Evolutionary conservation across 2,329 filamentous ascomycete genomes (phyloP).

Genomic region (Neofusicoccum sp.): DNA sequence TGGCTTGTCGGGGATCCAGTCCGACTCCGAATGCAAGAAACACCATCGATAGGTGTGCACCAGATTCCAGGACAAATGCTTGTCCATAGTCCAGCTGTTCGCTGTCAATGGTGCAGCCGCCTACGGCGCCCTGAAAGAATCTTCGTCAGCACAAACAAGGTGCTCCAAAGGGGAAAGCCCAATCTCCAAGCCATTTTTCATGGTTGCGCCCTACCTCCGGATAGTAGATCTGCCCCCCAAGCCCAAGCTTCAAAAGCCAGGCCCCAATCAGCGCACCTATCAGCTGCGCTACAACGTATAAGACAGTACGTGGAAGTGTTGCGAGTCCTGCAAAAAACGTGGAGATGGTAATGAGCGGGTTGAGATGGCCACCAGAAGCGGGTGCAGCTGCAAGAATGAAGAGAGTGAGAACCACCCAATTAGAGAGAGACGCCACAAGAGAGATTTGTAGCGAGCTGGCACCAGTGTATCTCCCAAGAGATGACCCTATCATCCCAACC

Average conservation of each 20-base stretch:
- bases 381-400: slow-evolving; percentile 53
- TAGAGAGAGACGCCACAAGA: slow-evolving; percentile 24
- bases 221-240: slow-evolving; percentile 20
- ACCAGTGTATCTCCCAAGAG: too few relatives aligned
- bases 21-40: slow-evolving; percentile 54
- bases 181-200: too few relatives aligned
- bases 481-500: too few relatives aligned
- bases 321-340: slow-evolving; percentile 53
- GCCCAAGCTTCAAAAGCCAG: slow-evolving; percentile 38
- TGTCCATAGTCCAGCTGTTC: slow-evolving; percentile 39
- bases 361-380: slow-evolving; percentile 51
- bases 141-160: too few relatives aligned
- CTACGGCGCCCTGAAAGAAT: background rate
- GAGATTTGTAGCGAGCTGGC: background rate
- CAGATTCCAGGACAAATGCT: slow-evolving; percentile 45
- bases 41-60: slow-evolving; percentile 46
- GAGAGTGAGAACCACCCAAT: slow-evolving; percentile 42
- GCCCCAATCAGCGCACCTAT: slow-evolving; percentile 47
- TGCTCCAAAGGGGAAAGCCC: background rate
- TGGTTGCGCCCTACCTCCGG: too few relatives aligned
- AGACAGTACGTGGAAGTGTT: slow-evolving; percentile 47
- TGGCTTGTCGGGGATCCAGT: slow-evolving; percentile 52
- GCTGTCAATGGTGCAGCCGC: slow-evolving; percentile 30
- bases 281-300: slow-evolving; percentile 50
- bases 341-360: slow-evolving; percentile 53